A percentile compares a stretch with the other conserved stretches of the same genome.
Evolutionary conservation across 768 basidiomycete genomes (phyloP).

Genomic region (Nidularia pulvinata): DNA sequence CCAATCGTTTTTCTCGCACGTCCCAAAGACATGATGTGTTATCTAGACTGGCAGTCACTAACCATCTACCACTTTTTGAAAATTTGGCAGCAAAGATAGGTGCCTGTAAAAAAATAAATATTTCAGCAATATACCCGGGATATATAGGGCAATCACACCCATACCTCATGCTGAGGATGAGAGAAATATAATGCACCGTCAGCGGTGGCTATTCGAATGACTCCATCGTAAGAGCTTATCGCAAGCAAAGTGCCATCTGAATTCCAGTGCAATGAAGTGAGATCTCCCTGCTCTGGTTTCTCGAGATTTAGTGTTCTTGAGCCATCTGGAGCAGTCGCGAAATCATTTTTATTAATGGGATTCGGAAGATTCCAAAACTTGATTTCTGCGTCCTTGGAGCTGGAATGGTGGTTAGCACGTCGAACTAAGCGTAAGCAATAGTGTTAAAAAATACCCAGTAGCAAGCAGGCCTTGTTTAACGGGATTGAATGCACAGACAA

Average conservation of each 20-base stretch:
- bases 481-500: constrained; percentile 83
- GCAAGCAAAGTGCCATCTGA: constrained; percentile 71
- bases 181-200: constrained; percentile 64
- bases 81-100: constrained; percentile 82
- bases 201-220: constrained; percentile 66
- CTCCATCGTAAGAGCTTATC: constrained; percentile 75
- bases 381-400: constrained; percentile 77
- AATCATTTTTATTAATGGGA: constrained; percentile 25
- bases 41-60: constrained; percentile 79
- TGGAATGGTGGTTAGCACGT: constrained; percentile 13
- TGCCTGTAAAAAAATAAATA: constrained; percentile 51
- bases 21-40: constrained; percentile 82
- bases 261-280: constrained; percentile 82
- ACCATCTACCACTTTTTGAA: constrained; percentile 70
- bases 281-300: constrained; percentile 49
- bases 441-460: constrained; percentile 58
- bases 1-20: constrained; percentile 55
- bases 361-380: constrained; percentile 71
- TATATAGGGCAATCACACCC: constrained; percentile 12
- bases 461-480: constrained; percentile 56
- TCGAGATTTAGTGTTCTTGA: constrained; percentile 49
- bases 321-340: constrained; percentile 25
- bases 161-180: constrained; percentile 66
- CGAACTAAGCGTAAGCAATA: constrained; percentile 3
- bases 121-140: constrained; percentile 1